Percentiles rank a stretch among this genome's conserved stretches.
These are phyloP conservation scores for Penicillium pulvis DNA, from an alignment of 495 filamentous ascomycete species.

Conservation along the genomic window DNA sequence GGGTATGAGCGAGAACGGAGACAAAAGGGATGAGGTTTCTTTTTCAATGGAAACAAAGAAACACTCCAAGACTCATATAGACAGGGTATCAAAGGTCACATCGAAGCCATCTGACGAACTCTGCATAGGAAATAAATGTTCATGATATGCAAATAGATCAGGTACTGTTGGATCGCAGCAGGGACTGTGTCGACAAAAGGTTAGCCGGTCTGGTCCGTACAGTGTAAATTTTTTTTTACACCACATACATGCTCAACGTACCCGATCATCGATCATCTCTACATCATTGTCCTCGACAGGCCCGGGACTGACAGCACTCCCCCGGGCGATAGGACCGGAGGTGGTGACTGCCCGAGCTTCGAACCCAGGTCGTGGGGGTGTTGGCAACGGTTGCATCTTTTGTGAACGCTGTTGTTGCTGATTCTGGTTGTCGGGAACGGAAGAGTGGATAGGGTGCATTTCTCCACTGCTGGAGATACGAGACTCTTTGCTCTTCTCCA, in stretches of 20 bases:
- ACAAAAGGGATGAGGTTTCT: conserved; percentile 11
- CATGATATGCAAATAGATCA: conserved; percentile 25
- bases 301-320: conserved; percentile 61
- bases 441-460: conserved; percentile 44
- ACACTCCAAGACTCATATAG: conserved; percentile 28
- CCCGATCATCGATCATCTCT: conserved; percentile 71
- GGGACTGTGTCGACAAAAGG: conserved; percentile 21
- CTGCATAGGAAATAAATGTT: conserved; percentile 24
- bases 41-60: conserved; percentile 11
- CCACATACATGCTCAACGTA: conserved; percentile 49
- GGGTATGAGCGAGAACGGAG: conserved; percentile 26
- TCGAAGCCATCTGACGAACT: conserved; percentile 23
- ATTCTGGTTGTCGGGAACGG: conserved; percentile 30
- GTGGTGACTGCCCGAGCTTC: conserved; percentile 64
- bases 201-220: conserved; percentile 19
- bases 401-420: conserved; percentile 21
- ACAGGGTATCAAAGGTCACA: conserved; percentile 35
- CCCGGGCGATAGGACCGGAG: conserved; percentile 54
- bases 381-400: conserved; percentile 28
- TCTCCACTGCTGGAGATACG: conserved; percentile 59
- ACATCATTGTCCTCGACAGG: conserved; percentile 61
- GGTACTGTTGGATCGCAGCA: conserved; percentile 47
- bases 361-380: conserved; percentile 45
- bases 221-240: not conserved
- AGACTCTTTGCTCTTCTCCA: conserved; percentile 69